Percentiles rank a stretch among this genome's conserved stretches.
Conservation (phyloP, 1,284 basidiomycete genomes). For the Irpex rosettiformis region DNA sequence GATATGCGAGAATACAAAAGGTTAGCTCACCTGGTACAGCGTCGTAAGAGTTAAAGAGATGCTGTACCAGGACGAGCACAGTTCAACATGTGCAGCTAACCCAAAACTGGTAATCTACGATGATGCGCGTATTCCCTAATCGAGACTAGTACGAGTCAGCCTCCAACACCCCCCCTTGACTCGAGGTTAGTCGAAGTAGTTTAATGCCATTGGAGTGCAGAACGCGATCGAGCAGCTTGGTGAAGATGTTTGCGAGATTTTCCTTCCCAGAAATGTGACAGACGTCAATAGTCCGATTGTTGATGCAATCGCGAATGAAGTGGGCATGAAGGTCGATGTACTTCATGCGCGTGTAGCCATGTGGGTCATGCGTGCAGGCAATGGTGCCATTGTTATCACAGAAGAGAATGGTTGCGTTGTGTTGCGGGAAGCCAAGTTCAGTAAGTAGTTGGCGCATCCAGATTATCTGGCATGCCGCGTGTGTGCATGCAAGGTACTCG, state of each 20-base stretch:
- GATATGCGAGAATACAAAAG: too few relatives aligned
- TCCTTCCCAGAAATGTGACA: slow-evolving; percentile 17
- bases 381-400: slow-evolving; percentile 33
- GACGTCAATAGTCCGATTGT: slow-evolving; percentile 15
- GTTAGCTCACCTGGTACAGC: too few relatives aligned
- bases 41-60: too few relatives aligned
- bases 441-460: slow-evolving; percentile 34
- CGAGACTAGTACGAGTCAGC: neutral
- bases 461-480: slow-evolving; percentile 22
- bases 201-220: neutral
- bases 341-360: slow-evolving; percentile 29
- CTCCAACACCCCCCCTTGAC: neutral
- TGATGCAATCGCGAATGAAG: slow-evolving; percentile 31
- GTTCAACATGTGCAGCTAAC: too few relatives aligned
- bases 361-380: slow-evolving; percentile 28
- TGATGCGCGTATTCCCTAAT: neutral
- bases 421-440: slow-evolving; percentile 22
- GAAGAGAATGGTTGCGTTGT: slow-evolving; percentile 17
- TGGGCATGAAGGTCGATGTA: slow-evolving; percentile 36
- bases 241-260: slow-evolving; percentile 29
- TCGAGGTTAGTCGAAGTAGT: neutral
- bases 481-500: slow-evolving; percentile 36
- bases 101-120: too few relatives aligned
- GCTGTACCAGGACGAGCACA: too few relatives aligned
- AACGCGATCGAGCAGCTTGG: slow-evolving; percentile 21